Percentiles rank a stretch among this genome's conserved stretches.
Conservation (phyloP, 2,329 filamentous ascomycete genomes). For the Fusarium chaquense region DNA sequence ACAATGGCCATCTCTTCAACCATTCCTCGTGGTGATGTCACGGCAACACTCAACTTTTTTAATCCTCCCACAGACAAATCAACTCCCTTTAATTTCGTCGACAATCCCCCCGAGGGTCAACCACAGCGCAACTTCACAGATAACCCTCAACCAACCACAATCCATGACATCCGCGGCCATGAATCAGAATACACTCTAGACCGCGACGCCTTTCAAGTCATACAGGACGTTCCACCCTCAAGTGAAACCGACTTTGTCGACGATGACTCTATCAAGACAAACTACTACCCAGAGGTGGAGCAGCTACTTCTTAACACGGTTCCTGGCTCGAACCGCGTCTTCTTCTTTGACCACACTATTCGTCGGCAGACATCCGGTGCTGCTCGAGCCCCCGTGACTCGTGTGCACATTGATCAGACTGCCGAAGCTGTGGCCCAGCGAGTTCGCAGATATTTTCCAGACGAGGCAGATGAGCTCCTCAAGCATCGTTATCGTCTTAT, state of each 20-base stretch:
- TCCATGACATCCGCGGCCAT: slow-evolving; percentile 79
- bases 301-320: slow-evolving; percentile 74
- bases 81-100: slow-evolving; percentile 75
- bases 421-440: slow-evolving; percentile 72
- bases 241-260: slow-evolving; percentile 68
- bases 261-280: slow-evolving; percentile 73
- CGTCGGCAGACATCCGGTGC: slow-evolving; percentile 72
- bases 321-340: slow-evolving; percentile 73
- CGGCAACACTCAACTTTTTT: slow-evolving; percentile 75
- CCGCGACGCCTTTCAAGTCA: slow-evolving; percentile 78
- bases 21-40: slow-evolving; percentile 70
- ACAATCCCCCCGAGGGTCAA: slow-evolving; percentile 69
- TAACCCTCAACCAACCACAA: slow-evolving; percentile 62
- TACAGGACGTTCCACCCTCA: slow-evolving; percentile 68
- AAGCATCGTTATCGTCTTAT: slow-evolving; percentile 81
- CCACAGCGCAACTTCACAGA: slow-evolving; percentile 74
- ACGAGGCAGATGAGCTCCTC: slow-evolving; percentile 75
- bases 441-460: slow-evolving; percentile 74
- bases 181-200: slow-evolving; percentile 77
- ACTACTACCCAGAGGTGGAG: slow-evolving; percentile 90
- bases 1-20: slow-evolving; percentile 56
- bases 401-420: slow-evolving; percentile 89
- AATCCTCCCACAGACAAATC: slow-evolving; percentile 69
- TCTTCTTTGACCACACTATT: slow-evolving; percentile 91
- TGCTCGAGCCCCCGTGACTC: slow-evolving; percentile 74